Base-by-base conservation (phyloP, 306 rosid genomes). In the Dryas drummondii region DNA sequence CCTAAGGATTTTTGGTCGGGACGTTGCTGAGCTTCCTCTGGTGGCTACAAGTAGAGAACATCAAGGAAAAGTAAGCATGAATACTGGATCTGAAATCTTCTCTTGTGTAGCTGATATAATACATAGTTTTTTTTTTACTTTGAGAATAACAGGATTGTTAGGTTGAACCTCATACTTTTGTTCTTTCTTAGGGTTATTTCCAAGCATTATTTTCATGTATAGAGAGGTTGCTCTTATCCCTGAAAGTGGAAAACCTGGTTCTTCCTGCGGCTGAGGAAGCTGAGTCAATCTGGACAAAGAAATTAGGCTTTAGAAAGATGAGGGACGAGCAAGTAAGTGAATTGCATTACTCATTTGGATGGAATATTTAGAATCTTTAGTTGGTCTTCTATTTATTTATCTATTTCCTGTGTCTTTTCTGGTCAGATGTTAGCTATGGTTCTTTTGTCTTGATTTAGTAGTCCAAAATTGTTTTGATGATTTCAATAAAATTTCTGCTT, bases 251-350 rank as follows among this genome's bases (percentile, higher is more conserved):
- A 88, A 96, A 90, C 81, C 76, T 96, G 75, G 99, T 96, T 69
- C 98, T 96, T 50, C 99, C 99, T 76, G 99, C 99, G 4, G 99
- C 99, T 5, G 99, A 91, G 84, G 98, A 90, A 53, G 99, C 98
- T 0, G 98, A 96, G 83, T 96, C 99, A 69, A 90, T 96, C 71
- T 96, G 99, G 99, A 96, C 97, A 2, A 92, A 86, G 71, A 96
- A 96, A 76, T 80, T 96, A 72, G 99, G 99, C 71, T 96, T 96
- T 80, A 82, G 57, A 65, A 92, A 89, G 86, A 91, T 92, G 97
- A 87, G 84, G 46, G 98, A 96, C 60, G 99, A 96, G 74, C 90
- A 91, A 83, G 99, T 88, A 86, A 80, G 86, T 80, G 52, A 66
- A 15, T 52, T n/a, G 26, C 66, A 41, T 17, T 70, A 53, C 65